Conservation (phyloP, 2,329 filamentous ascomycete species). For the Lachnellula arida region DNA sequence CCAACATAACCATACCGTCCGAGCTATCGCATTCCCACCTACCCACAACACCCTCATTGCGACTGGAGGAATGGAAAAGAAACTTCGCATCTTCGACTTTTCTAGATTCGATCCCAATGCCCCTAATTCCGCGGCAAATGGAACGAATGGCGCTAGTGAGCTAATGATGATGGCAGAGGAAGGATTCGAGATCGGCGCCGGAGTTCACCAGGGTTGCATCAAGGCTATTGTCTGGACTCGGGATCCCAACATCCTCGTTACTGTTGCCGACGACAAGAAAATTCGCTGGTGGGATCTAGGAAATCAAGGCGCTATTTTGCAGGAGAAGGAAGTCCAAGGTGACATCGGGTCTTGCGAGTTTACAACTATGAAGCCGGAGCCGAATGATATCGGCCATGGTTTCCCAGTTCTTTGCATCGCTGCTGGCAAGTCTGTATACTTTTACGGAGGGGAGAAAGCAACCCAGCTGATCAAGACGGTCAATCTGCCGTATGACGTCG, state of each 20-base stretch:
- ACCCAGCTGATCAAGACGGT: constrained; percentile 73
- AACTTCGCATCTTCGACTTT: constrained; percentile 88
- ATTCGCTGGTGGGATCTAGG: constrained; percentile 93
- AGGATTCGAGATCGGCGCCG: constrained; percentile 82
- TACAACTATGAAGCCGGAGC: constrained; percentile 58
- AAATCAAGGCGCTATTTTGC: constrained; percentile 61
- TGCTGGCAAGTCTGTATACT: constrained; percentile 90
- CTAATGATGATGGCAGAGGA: constrained; percentile 41
- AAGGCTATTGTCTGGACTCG: constrained; percentile 95
- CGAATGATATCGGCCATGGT: constrained; percentile 61
- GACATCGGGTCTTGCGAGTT: constrained; percentile 91
- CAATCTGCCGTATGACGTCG: constrained; percentile 77
- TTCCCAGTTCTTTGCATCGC: constrained; percentile 77
- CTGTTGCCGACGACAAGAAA: constrained; percentile 84
- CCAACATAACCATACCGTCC: constrained; percentile 91
- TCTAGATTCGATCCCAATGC: constrained; percentile 42
- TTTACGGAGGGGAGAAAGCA: constrained; percentile 74
- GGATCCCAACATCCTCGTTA: constrained; percentile 83
- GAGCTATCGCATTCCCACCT: constrained; percentile 83
- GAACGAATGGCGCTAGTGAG: background rate
- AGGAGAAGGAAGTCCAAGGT: constrained; percentile 74
- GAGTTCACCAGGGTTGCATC: constrained; percentile 80
- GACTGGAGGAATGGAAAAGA: constrained; percentile 94
- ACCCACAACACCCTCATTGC: constrained; percentile 80
- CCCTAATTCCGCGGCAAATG: constrained; percentile 29